Evolutionary conservation across 1,139 yeast genomes (phyloP).

Genomic region (Yamadazyma membranifaciens): DNA sequence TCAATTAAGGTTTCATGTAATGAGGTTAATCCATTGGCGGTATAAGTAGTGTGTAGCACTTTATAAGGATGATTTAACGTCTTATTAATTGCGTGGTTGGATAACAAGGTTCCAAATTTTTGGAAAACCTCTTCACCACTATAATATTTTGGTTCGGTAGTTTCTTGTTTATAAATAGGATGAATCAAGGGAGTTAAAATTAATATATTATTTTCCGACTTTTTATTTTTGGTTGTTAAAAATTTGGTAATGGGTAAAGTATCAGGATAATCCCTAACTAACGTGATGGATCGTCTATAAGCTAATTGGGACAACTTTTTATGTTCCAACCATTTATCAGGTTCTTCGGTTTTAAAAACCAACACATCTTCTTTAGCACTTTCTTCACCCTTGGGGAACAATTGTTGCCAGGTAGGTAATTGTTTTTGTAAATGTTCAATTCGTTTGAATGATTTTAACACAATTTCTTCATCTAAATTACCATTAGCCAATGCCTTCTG

Average conservation of each 20-base stretch:
- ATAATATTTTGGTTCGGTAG: constrained; percentile 25
- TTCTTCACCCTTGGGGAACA: constrained; percentile 40
- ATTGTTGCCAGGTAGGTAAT: constrained; percentile 48
- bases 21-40: constrained; percentile 62
- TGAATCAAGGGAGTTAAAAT: constrained; percentile 53
- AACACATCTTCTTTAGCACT: constrained; percentile 25
- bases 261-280: constrained; percentile 55
- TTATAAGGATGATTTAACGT: constrained; percentile 33
- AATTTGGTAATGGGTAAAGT: constrained; percentile 52
- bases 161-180: constrained; percentile 34
- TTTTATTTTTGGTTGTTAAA: constrained; percentile 9
- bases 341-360: constrained; percentile 27
- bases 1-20: constrained; percentile 59
- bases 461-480: constrained; percentile 45
- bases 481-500: constrained; percentile 54
- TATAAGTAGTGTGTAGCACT: constrained; percentile 60
- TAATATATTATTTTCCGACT: constrained; percentile 31
- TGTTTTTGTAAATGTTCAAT: constrained; percentile 44
- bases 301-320: constrained; percentile 45
- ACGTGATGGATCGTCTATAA: constrained; percentile 53
- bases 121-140: constrained; percentile 61
- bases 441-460: constrained; percentile 42
- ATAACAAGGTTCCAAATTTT: constrained; percentile 42
- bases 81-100: constrained; percentile 31
- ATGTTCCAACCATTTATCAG: constrained; percentile 44